Conservation (phyloP, 2,329 filamentous ascomycete genomes). For the Calonectria multiphialidica region DNA sequence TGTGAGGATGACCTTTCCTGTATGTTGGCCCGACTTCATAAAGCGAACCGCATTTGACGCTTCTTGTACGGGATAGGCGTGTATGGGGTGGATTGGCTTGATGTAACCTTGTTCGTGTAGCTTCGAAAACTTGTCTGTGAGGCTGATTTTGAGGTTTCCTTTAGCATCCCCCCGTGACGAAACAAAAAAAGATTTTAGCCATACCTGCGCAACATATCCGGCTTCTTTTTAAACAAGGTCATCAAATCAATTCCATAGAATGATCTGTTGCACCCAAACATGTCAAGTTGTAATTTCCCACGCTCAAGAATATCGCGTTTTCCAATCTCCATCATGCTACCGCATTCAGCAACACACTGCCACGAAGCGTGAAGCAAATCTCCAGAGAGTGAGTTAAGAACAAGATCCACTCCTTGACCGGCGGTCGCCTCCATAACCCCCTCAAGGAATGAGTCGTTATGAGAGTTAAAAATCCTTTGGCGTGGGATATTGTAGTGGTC, state of each 20-base stretch:
- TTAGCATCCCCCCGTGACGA: neutral
- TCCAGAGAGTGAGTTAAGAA: neutral
- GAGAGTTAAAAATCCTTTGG: neutral
- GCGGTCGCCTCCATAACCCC: neutral
- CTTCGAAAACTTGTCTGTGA: conserved; percentile 19
- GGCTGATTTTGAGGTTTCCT: neutral
- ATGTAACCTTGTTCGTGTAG: conserved; percentile 21
- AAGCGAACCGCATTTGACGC: conserved; percentile 23
- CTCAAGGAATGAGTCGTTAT: neutral
- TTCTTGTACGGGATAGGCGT: neutral
- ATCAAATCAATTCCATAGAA: conserved; percentile 33
- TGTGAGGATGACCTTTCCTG: conserved; percentile 10
- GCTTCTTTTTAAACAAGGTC: conserved; percentile 12
- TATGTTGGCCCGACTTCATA: conserved; percentile 28
- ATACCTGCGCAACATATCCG: conserved; percentile 6
- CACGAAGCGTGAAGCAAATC: neutral
- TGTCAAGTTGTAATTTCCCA: neutral
- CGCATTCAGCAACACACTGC: neutral
- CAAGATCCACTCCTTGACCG: neutral
- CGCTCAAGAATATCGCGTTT: neutral
- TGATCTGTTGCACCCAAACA: neutral
- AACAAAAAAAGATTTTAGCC: neutral
- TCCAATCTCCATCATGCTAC: neutral
- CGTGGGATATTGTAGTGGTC: neutral
- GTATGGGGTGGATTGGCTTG: neutral